These are phyloP conservation scores for Apiosordaria backusii DNA, from an alignment of 495 filamentous ascomycete genomes.

Conservation along the genomic window DNA sequence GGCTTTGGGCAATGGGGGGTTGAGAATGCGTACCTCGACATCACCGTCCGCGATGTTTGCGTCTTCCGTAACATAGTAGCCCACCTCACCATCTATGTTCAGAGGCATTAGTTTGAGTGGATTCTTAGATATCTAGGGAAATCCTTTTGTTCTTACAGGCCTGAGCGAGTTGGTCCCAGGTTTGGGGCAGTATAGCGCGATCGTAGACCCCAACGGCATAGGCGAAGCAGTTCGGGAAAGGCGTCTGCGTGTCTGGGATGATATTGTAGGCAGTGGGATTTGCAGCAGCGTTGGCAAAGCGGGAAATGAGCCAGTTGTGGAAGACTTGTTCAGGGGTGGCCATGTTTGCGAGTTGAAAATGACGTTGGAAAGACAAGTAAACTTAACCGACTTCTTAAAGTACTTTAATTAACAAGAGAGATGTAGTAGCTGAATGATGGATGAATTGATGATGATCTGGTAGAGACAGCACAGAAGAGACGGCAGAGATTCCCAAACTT, in stretches of 20 bases:
- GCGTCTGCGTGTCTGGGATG: neutral
- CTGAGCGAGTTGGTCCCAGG: neutral
- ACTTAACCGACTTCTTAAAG: too few species aligned
- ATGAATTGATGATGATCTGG: constrained; percentile 1
- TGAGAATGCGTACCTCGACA: neutral
- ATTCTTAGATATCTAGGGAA: too few species aligned
- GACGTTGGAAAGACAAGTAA: neutral
- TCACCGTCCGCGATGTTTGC: neutral
- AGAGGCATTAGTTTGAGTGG: too few species aligned
- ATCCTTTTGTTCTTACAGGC: neutral
- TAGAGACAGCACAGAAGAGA: too few species aligned
- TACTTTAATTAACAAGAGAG: neutral
- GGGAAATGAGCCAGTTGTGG: neutral
- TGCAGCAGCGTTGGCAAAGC: neutral
- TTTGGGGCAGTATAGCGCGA: neutral
- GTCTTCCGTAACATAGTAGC: neutral
- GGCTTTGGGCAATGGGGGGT: too few species aligned
- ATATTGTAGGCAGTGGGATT: neutral
- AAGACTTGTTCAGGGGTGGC: neutral
- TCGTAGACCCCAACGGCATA: neutral
- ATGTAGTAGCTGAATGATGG: neutral
- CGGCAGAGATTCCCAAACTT: too few species aligned
- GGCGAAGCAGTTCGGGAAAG: neutral
- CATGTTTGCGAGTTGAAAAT: neutral
- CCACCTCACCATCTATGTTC: neutral